phyloP scores from a whole-genome alignment of 2,329 filamentous ascomycete species.

The Phialocephala subalpina region DNA sequence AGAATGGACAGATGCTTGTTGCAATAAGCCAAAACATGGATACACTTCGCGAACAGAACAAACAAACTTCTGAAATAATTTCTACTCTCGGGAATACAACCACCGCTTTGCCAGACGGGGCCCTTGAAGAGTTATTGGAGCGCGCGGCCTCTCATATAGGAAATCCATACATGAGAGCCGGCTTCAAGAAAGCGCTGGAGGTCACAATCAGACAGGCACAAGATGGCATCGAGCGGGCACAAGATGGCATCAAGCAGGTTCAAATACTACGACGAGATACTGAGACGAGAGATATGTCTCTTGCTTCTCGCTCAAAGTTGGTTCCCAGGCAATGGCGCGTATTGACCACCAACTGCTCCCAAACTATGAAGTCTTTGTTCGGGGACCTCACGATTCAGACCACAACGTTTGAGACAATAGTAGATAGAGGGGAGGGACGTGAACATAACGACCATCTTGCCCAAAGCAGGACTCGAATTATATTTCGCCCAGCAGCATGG shows the following conservation, averaged over 20 bases:
- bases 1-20: not conserved
- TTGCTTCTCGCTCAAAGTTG: not conserved
- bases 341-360: not conserved
- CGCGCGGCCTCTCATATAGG: not conserved
- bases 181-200: conserved; percentile 2
- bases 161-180: not conserved
- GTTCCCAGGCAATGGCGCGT: not conserved
- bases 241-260: too few species aligned
- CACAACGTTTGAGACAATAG: not conserved
- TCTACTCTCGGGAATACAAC: not conserved
- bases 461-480: not conserved
- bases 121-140: not conserved
- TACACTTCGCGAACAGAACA: conserved; percentile 2
- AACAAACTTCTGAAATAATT: not conserved
- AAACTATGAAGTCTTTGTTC: not conserved
- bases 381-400: not conserved
- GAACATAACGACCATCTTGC: not conserved
- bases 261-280: not conserved
- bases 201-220: not conserved
- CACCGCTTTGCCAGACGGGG: not conserved
- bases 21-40: not conserved
- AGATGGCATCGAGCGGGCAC: not conserved
- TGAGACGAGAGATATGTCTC: not conserved
- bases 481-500: conserved; percentile 3
- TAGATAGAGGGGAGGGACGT: not conserved